phyloP scores from a whole-genome alignment of 108 stramenopile species.

The Pseudonitzschia delicatissima region DNA sequence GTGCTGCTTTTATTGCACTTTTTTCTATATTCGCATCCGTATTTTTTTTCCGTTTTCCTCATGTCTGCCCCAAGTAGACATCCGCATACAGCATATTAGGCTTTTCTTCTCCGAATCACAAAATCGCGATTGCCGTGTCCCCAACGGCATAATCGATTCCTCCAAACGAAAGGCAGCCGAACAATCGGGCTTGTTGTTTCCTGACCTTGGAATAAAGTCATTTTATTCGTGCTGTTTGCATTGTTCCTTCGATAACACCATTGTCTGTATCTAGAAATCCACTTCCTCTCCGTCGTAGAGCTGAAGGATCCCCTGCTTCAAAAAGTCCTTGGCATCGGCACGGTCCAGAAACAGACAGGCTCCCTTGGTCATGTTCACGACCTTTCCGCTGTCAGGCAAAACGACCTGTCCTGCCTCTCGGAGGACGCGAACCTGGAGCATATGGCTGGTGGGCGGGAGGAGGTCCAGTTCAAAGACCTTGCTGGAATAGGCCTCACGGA shows the following conservation, averaged over 20 bases:
- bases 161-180: too few relatives aligned
- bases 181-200: too few relatives aligned
- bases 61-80: too few relatives aligned
- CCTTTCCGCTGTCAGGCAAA: conserved; percentile 62
- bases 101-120: too few relatives aligned
- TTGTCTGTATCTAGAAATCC: conserved; percentile 13
- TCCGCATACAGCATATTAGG: too few relatives aligned
- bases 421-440: conserved; percentile 67
- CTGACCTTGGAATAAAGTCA: too few relatives aligned
- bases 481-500: conserved; percentile 20
- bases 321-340: conserved; percentile 83
- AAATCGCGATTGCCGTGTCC: too few relatives aligned
- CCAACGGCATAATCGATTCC: too few relatives aligned
- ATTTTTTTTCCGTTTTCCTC: too few relatives aligned
- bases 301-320: conserved; percentile 79
- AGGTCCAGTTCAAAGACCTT: conserved; percentile 51
- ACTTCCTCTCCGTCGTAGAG: conserved; percentile 79
- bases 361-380: conserved; percentile 75
- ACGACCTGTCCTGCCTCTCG: conserved; percentile 65
- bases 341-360: conserved; percentile 83
- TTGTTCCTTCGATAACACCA: neutral
- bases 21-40: too few relatives aligned
- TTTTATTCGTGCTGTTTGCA: too few relatives aligned
- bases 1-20: too few relatives aligned
- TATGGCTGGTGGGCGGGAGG: conserved; percentile 48